These are phyloP conservation scores for Falciphora oryzae DNA, from an alignment of 2,329 filamentous ascomycete species.

Conservation along the genomic window DNA sequence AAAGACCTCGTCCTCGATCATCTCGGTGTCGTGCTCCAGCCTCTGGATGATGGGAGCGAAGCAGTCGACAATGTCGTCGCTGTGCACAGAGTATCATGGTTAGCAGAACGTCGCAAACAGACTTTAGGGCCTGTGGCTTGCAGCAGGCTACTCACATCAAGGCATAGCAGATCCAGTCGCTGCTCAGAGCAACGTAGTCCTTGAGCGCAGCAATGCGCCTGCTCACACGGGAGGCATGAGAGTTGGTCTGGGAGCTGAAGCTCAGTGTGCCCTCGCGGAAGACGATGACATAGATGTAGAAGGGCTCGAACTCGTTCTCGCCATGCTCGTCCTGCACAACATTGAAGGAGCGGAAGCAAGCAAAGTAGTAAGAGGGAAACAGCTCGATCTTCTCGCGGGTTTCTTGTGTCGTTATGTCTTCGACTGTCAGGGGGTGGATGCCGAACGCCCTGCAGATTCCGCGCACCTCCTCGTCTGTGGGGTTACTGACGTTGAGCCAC, in stretches of 20 bases:
- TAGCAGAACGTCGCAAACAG: slow-evolving; percentile 16
- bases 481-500: slow-evolving; percentile 94
- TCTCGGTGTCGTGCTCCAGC: slow-evolving; percentile 82
- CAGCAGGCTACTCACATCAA: slow-evolving; percentile 65
- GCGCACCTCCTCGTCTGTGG: slow-evolving; percentile 80
- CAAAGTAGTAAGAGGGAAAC: slow-evolving; percentile 96
- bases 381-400: slow-evolving; percentile 97
- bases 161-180: slow-evolving; percentile 98
- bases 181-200: slow-evolving; percentile 89
- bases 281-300: slow-evolving; percentile 95
- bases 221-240: slow-evolving; percentile 81
- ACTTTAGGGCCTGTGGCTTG: neutral
- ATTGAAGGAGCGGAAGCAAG: slow-evolving; percentile 92
- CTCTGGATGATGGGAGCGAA: slow-evolving; percentile 87
- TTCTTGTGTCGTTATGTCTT: slow-evolving; percentile 94
- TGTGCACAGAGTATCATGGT: slow-evolving; percentile 26
- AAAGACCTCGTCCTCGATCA: slow-evolving; percentile 93
- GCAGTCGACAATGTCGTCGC: slow-evolving; percentile 94
- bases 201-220: slow-evolving; percentile 88
- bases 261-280: slow-evolving; percentile 93
- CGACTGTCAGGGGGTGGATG: slow-evolving; percentile 89
- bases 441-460: slow-evolving; percentile 91
- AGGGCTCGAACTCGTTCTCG: slow-evolving; percentile 82
- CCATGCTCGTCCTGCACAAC: slow-evolving; percentile 70
- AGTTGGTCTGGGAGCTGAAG: slow-evolving; percentile 86